phyloP scores from a whole-genome alignment of 1,139 yeast genomes.

The Magnusiomyces magnusii region DNA sequence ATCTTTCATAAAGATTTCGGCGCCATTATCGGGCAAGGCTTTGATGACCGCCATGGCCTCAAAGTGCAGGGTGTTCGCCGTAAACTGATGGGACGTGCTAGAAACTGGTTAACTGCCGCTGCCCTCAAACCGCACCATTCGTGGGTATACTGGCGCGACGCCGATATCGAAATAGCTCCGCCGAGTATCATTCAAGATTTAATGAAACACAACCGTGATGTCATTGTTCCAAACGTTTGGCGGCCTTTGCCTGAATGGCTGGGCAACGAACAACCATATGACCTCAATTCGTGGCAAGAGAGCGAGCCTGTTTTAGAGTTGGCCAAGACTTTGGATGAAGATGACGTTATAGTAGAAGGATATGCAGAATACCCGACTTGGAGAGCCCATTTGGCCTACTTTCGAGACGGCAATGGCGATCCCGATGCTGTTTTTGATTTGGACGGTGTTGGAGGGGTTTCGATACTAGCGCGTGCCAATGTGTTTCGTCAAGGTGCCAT shows the following conservation, averaged over 20 bases:
- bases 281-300: constrained; percentile 88
- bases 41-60: constrained; percentile 68
- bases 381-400: constrained; percentile 85
- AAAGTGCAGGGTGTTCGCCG: constrained; percentile 66
- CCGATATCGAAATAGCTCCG: constrained; percentile 59
- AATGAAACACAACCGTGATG: constrained; percentile 57
- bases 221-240: constrained; percentile 86
- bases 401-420: constrained; percentile 74
- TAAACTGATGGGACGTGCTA: constrained; percentile 64
- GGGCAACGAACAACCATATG: constrained; percentile 89
- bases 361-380: constrained; percentile 89
- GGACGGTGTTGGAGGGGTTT: constrained; percentile 91
- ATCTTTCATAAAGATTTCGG: constrained; percentile 64
- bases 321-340: constrained; percentile 69
- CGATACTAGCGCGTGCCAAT: constrained; percentile 67
- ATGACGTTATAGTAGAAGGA: constrained; percentile 88
- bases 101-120: constrained; percentile 59
- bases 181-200: constrained; percentile 54
- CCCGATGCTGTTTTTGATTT: constrained; percentile 83
- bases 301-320: constrained; percentile 72
- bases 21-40: constrained; percentile 68
- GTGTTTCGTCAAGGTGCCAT: constrained; percentile 76
- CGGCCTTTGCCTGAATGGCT: constrained; percentile 87
- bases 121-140: constrained; percentile 59
- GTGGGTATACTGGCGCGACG: constrained; percentile 75